Base-by-base conservation (phyloP, 2,329 filamentous ascomycete genomes). In the Verticillium albo-atrum region DNA sequence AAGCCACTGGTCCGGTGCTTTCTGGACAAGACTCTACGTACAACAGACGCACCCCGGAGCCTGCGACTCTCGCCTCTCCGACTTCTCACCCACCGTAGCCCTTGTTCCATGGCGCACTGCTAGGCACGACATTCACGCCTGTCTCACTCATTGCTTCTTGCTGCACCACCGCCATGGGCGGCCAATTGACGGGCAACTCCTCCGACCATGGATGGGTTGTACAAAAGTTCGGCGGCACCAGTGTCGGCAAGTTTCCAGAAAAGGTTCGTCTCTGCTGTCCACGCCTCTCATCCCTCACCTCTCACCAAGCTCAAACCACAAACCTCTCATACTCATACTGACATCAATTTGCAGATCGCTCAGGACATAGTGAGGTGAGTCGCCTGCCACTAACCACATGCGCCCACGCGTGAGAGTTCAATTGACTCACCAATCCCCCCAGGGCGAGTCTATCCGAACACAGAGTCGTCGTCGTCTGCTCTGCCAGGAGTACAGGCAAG, bases 211-310 rank as follows among this genome's bases (percentile, higher is more conserved):
- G 81, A 66, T 97, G 92, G 93, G 82, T 96, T 30, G 90, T 97
- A 56, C 92, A 97, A 74, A 97, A 97, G 76, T 97, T 96, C 74
- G 93, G 93, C 63, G 94, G 94, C 56, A 99, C 94, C 57, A 96
- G 91, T 71, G 90, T 98, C 56, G 95, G 94, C 68, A 98, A 98
- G 77, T 97, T 96, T 69, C 89, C 93, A 57, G 83, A 85, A 66
- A 89, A 89, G 76, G 81, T 83, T 70, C 60, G 76, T 74, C 42
- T 23, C 20, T 50, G 9, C 30, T 17, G 42, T 23, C 42, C 10
- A 9, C 42, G 3, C 35, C 14, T 54, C 9, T 47, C 37, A 47
- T 47, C n/a, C 25, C 23, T 53, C 17, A 27, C 9, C 51, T 28
- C 50, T 53, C 51, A 30, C 51, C 10, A 25, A 28, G 20, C 51